Evolutionary conservation across 805 yeast genomes (phyloP).

Genomic region (Candida nonsorbophila): DNA sequence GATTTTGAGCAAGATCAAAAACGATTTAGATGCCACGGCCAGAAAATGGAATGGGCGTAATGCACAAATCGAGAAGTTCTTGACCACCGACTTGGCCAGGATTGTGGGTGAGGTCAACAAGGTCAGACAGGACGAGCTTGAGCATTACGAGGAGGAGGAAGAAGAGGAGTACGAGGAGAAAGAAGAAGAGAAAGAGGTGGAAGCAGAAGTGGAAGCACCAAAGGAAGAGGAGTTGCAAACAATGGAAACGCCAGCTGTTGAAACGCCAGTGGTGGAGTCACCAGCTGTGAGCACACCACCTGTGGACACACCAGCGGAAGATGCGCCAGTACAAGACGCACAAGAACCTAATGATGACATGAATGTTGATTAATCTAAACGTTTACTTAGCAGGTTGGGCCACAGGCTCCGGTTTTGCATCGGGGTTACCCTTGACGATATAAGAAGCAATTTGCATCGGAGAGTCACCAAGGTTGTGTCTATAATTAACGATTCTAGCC

Average conservation of each 20-base stretch:
- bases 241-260: background rate
- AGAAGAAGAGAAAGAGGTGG: constrained; percentile 11
- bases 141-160: constrained; percentile 14
- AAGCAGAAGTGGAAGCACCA: constrained; percentile 11
- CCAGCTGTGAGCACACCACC: background rate
- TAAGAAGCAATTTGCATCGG: constrained; percentile 52
- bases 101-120: constrained; percentile 23
- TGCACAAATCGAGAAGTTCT: constrained; percentile 21
- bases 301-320: background rate
- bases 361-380: constrained; percentile 6
- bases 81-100: constrained; percentile 18
- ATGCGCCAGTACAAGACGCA: background rate
- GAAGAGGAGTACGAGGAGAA: constrained; percentile 19
- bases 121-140: constrained; percentile 22
- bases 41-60: constrained; percentile 32
- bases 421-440: constrained; percentile 45
- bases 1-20: constrained; percentile 24
- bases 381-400: background rate
- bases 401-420: constrained; percentile 5
- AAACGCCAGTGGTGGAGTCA: background rate
- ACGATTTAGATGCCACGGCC: constrained; percentile 23
- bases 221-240: constrained; percentile 8
- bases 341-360: constrained; percentile 6
- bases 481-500: constrained; percentile 62
- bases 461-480: constrained; percentile 60